Evolutionary conservation across 768 basidiomycete genomes (phyloP).

Genomic region (Albatrellus ellisii): DNA sequence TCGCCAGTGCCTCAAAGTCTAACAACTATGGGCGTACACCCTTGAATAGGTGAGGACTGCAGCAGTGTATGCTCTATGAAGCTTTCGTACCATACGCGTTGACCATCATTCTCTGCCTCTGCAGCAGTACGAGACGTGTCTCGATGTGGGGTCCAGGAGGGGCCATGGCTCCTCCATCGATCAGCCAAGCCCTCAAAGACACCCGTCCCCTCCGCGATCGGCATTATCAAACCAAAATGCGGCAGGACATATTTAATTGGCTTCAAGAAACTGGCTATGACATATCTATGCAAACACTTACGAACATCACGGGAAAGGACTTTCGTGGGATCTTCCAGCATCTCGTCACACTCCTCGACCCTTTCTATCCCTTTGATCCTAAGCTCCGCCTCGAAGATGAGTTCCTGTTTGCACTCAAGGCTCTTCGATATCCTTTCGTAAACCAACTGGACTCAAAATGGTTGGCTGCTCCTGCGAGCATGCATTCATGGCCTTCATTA

Average conservation of each 20-base stretch:
- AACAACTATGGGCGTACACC: conserved; percentile 56
- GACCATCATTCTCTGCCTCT: conserved; percentile 4
- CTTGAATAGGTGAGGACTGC: conserved; percentile 41
- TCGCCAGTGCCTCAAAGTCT: conserved; percentile 57
- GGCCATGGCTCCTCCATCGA: conserved; percentile 32
- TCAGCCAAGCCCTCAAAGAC: conserved; percentile 54
- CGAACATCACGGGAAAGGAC: conserved; percentile 75
- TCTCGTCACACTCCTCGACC: conserved; percentile 60
- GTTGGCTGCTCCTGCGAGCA: conserved; percentile 76
- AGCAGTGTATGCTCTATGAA: neutral
- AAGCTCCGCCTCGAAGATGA: conserved; percentile 67
- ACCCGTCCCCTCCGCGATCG: conserved; percentile 66
- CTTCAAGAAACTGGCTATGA: conserved; percentile 54
- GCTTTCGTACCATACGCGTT: neutral
- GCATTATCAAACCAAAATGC: conserved; percentile 60
- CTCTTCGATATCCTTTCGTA: conserved; percentile 71
- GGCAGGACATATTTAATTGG: conserved; percentile 64
- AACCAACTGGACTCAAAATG: conserved; percentile 74
- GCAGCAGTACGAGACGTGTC: conserved; percentile 60
- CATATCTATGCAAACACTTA: conserved; percentile 52
- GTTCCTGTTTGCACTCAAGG: conserved; percentile 60
- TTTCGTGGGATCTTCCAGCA: conserved; percentile 78
- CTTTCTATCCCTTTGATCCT: conserved; percentile 43
- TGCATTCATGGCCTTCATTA: conserved; percentile 85
- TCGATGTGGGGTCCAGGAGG: conserved; percentile 55